Evolutionary conservation across 768 basidiomycete species (phyloP), one percentile per base, ranked within the genome.

Genomic region (Russula griseocarnosa): DNA sequence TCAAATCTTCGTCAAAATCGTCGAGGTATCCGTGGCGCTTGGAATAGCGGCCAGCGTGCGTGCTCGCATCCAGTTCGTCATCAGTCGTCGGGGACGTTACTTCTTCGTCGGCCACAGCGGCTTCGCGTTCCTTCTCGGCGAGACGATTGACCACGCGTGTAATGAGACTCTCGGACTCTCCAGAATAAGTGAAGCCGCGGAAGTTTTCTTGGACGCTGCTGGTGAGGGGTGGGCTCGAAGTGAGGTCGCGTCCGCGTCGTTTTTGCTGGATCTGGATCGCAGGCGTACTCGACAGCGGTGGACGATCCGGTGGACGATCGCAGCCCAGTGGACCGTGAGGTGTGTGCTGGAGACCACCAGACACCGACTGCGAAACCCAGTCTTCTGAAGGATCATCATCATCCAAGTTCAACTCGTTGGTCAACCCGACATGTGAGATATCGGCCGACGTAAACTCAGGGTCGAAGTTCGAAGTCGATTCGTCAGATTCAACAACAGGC

Each of bases 391-490:
- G 88, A 67, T 92, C 90, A 49, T 84, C 74, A 56, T 78, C 76
- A 63, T 74, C 73, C 42, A 76, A 69, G 57, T 72, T 80, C 44
- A 81, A 73, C 54, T 75, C 69, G 56, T 75, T 79, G 7, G 82
- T 78, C 54, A 74, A 73, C 55, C 81, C 88, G 65, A 84, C 82
- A 66, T 92, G 86, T 18, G 86, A 83, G 57, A 98, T 80, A 73
- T 96, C 90, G n/a, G 92, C 89, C 28, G 86, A 82, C 5, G 97
- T 99, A 76, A 99, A 99, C 76, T 98, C 94, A 32, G 94, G 92
- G 74, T 99, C 97, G 72, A 99, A 99, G 79, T 98, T 98, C 67
- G 87, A 86, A n/a, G 93, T 94, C 18, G 90, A 93, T 76, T 99
- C 97, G 79, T 99, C 97, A 20, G 93, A 96, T 76, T 98, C 95